Evolutionary conservation across 352 stramenopile species (phyloP), one percentile per base, ranked within the genome.

Genomic region (Phytophthora agathidicida): DNA sequence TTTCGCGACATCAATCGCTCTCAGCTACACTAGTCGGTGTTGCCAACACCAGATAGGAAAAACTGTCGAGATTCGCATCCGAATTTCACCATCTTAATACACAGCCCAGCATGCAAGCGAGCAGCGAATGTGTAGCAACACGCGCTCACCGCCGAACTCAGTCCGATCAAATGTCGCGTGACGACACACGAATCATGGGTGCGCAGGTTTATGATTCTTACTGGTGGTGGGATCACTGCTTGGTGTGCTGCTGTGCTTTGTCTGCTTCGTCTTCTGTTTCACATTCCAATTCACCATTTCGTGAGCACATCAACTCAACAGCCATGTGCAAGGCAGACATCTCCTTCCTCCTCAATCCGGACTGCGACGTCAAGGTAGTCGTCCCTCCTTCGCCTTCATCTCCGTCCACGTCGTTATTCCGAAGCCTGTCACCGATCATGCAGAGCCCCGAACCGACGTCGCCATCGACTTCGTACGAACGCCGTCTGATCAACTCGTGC

Each of bases 251-350:
- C 39, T 44, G 7, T n/a, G 35, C 4, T 10, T 42, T 60, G 31
- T 60, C 50, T 54, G 48, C 58, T 61, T 61, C 20, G 48, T 67
- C 35, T 56, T 46, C 9, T n/a, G 22, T 22, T n/a, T 56, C 58
- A 61, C 57, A 66, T 28, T 50, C 55, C 39, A 65, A 65, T 65
- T 60, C 39, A 60, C 39, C 17, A 7, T 42, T 39, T 38, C 20
- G 39, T 65, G 47, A 37, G 42, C 57, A 55, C 38, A 55, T 49
- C 22, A 24, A 60, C 24, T 43, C 24, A 1, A 14, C 24, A 37
- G 68, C 50, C 57, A 68, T 72, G 57, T 71, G 42, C 59, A 80
- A 80, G 51, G 58, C 71, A 50, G 64, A 75, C 50, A 80, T 80
- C 55, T 64, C 63, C 16, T 80, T 77, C 59, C 64, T 80, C 44